A percentile compares a stretch with the other conserved stretches of the same genome.
phyloP scores from a whole-genome alignment of 2,329 filamentous ascomycete genomes.

The Botrytis fabae region DNA sequence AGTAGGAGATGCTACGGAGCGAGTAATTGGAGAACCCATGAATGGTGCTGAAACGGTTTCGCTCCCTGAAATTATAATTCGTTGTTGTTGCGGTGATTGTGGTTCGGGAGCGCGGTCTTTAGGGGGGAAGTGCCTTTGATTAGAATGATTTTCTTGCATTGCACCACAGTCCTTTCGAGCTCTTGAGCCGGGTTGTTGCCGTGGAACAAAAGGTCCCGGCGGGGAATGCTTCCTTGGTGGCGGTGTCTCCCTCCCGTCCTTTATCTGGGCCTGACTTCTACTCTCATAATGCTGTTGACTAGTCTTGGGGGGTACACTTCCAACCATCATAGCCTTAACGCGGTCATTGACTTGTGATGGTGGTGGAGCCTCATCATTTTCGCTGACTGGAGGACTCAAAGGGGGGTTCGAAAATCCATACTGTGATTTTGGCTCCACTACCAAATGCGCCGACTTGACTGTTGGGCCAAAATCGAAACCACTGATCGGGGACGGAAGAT shows the following conservation, averaged over 20 bases:
- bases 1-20: constrained; percentile 25
- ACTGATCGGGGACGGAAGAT: constrained; percentile 45
- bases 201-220: constrained; percentile 33
- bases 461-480: constrained; percentile 41
- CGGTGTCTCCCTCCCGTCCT: constrained; percentile 69
- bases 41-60: constrained; percentile 32
- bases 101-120: constrained; percentile 32
- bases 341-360: constrained; percentile 72
- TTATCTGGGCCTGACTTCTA: constrained; percentile 77
- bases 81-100: constrained; percentile 22
- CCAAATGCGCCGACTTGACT: constrained; percentile 38
- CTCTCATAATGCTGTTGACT: constrained; percentile 77
- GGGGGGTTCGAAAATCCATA: constrained; percentile 51
- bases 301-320: constrained; percentile 68
- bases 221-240: constrained; percentile 39
- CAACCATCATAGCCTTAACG: constrained; percentile 77
- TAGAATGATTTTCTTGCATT: constrained; percentile 48
- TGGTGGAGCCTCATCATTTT: constrained; percentile 67
- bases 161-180: constrained; percentile 49
- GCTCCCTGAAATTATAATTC: constrained; percentile 29
- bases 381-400: constrained; percentile 69
- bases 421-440: constrained; percentile 40
- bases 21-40: constrained; percentile 34
- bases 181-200: constrained; percentile 42
- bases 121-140: constrained; percentile 47